A percentile compares a stretch with the other conserved stretches of the same genome.
Evolutionary conservation across 768 basidiomycete genomes (phyloP).

Genomic region (Suillus variegatus): DNA sequence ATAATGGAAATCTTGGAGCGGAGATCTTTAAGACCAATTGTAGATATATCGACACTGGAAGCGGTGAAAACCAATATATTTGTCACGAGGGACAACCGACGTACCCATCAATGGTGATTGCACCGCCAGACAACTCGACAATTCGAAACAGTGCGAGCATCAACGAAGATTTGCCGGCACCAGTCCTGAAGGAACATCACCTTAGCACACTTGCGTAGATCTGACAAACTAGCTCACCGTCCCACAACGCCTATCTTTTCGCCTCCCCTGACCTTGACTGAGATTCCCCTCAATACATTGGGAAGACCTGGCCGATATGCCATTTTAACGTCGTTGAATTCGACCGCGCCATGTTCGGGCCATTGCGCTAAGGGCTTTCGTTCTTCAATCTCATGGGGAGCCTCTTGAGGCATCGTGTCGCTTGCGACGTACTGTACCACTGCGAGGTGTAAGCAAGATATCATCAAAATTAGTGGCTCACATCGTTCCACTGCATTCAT

Average conservation of each 20-base stretch:
- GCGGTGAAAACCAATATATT: constrained; percentile 11
- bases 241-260: constrained; percentile 84
- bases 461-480: constrained; percentile 17
- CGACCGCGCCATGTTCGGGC: constrained; percentile 62
- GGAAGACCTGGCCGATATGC: constrained; percentile 74
- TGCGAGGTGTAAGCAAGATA: constrained; percentile 15
- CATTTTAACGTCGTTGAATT: constrained; percentile 61
- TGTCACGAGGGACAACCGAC: constrained; percentile 8
- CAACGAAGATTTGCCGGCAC: constrained; percentile 65
- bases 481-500: constrained; percentile 68
- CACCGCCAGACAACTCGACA: constrained; percentile 62
- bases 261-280: constrained; percentile 57
- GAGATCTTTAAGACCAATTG: constrained; percentile 61
- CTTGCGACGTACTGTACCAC: constrained; percentile 56
- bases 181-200: constrained; percentile 33
- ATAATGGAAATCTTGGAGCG: constrained; percentile 63
- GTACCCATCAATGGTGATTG: constrained; percentile 64
- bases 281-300: constrained; percentile 65
- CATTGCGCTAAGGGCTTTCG: constrained; percentile 58
- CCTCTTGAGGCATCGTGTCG: constrained; percentile 59
- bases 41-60: constrained; percentile 37
- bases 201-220: neutral
- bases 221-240: constrained; percentile 26
- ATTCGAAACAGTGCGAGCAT: constrained; percentile 68
- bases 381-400: constrained; percentile 59